These are phyloP conservation scores for Xylaria sp. DNA, from an alignment of 2,329 filamentous ascomycete species.

Conservation along the genomic window DNA sequence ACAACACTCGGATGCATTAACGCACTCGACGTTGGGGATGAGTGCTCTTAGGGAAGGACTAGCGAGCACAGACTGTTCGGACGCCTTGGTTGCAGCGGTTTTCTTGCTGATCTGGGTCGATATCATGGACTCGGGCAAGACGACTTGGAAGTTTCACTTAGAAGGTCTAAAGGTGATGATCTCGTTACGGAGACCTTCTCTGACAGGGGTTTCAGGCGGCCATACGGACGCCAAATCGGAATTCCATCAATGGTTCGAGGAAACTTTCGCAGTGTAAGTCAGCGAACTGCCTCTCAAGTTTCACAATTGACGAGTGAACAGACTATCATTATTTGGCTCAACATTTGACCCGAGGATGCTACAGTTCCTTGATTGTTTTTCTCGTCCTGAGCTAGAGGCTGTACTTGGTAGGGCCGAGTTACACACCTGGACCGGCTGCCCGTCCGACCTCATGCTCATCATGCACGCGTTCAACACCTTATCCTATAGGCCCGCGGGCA, in stretches of 20 bases:
- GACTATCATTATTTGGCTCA: background rate
- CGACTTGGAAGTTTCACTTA: background rate
- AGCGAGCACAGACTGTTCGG: background rate
- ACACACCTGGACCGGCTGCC: constrained; percentile 1
- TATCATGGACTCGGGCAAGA: background rate
- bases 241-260: constrained; percentile 3
- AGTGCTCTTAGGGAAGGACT: background rate
- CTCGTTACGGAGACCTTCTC: background rate
- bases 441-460: background rate
- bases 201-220: background rate
- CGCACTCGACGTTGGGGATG: background rate
- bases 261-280: constrained; percentile 1
- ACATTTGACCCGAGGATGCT: background rate
- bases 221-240: background rate
- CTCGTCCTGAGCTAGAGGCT: constrained; percentile 1
- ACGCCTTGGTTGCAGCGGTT: background rate
- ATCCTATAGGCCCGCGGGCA: background rate
- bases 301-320: background rate
- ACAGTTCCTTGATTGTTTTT: constrained; percentile 1
- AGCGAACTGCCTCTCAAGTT: background rate
- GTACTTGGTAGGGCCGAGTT: constrained; percentile 1
- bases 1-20: background rate
- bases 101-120: constrained; percentile 5
- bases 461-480: background rate
- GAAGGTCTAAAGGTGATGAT: background rate